These are phyloP conservation scores for Daldinia sp. DNA, from an alignment of 2,329 filamentous ascomycete genomes.

Conservation along the genomic window DNA sequence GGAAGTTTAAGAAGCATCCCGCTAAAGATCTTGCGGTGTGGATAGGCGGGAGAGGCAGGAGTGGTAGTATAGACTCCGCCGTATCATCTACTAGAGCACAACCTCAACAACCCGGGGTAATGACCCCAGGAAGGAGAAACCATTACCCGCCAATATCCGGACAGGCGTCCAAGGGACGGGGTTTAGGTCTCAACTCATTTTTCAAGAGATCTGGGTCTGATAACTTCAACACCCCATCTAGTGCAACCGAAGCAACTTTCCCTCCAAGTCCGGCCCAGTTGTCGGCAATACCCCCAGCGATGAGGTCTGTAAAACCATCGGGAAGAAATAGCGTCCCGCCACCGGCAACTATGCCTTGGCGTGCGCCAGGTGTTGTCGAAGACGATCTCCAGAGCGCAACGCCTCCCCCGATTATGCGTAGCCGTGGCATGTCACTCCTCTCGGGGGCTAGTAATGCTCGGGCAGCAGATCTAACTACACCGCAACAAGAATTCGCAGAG, in stretches of 20 bases:
- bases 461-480: conserved; percentile 10
- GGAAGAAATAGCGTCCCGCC: conserved; percentile 46
- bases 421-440: conserved; percentile 40
- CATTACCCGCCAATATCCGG: conserved; percentile 61
- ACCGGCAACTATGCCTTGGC: conserved; percentile 42
- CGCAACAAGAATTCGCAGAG: conserved; percentile 11
- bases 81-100: conserved; percentile 29
- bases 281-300: conserved; percentile 14
- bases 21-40: conserved; percentile 29
- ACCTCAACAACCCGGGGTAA: conserved; percentile 41
- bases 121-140: conserved; percentile 42
- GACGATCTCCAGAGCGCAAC: conserved; percentile 60
- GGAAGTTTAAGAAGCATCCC: conserved; percentile 38
- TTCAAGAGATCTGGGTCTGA: conserved; percentile 61
- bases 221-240: conserved; percentile 36
- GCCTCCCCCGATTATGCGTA: conserved; percentile 64
- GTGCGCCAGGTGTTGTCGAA: conserved; percentile 53
- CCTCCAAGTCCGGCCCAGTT: conserved; percentile 37
- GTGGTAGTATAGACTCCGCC: conserved; percentile 44
- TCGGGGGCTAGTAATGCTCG: conserved; percentile 1
- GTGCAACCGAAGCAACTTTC: conserved; percentile 31
- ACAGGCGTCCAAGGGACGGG: conserved; percentile 52
- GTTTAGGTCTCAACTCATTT: conserved; percentile 57
- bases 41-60: conserved; percentile 37
- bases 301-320: conserved; percentile 20